A percentile compares a stretch with the other conserved stretches of the same genome.
Evolutionary conservation across 2,329 filamentous ascomycete species (phyloP).

Genomic region (Corynespora cassiicola): DNA sequence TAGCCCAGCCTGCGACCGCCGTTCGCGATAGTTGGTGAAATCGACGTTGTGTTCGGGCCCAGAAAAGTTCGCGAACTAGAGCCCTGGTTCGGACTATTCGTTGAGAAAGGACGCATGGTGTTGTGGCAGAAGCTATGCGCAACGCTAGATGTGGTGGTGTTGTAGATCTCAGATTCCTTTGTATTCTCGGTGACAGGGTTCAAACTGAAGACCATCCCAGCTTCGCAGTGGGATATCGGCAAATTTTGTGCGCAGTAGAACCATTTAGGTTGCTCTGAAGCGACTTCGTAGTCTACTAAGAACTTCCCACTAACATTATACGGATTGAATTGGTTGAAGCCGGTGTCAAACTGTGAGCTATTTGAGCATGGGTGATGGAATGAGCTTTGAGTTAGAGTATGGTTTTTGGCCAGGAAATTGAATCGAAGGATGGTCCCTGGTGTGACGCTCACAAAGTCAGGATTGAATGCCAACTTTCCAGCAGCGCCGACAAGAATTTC

Average conservation of each 20-base stretch:
- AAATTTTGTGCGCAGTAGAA: conserved; percentile 12
- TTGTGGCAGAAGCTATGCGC: not conserved
- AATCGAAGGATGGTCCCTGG: conserved; percentile 11
- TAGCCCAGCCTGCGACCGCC: not conserved
- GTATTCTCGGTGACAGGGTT: conserved; percentile 7
- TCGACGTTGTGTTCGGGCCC: not conserved
- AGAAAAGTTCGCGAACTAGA: not conserved
- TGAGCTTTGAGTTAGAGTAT: conserved; percentile 11
- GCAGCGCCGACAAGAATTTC: conserved; percentile 10
- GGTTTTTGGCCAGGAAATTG: conserved; percentile 11
- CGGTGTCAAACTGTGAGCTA: conserved; percentile 5
- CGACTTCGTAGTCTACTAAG: conserved; percentile 8
- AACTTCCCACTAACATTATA: conserved; percentile 10
- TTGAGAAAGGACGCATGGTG: too few species aligned
- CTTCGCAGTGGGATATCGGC: conserved; percentile 10
- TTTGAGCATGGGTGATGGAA: conserved; percentile 6
- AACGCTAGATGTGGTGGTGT: not conserved
- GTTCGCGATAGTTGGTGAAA: conserved; percentile 1
- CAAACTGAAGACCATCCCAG: conserved; percentile 13
- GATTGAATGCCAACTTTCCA: conserved; percentile 11
- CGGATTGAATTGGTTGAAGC: conserved; percentile 10
- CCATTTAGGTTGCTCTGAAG: conserved; percentile 8
- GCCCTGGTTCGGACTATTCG: not conserved
- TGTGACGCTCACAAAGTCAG: conserved; percentile 5
- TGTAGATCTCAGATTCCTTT: conserved; percentile 1